phyloP scores from a whole-genome alignment of 2,329 filamentous ascomycete genomes.

The Eutypa lata region DNA sequence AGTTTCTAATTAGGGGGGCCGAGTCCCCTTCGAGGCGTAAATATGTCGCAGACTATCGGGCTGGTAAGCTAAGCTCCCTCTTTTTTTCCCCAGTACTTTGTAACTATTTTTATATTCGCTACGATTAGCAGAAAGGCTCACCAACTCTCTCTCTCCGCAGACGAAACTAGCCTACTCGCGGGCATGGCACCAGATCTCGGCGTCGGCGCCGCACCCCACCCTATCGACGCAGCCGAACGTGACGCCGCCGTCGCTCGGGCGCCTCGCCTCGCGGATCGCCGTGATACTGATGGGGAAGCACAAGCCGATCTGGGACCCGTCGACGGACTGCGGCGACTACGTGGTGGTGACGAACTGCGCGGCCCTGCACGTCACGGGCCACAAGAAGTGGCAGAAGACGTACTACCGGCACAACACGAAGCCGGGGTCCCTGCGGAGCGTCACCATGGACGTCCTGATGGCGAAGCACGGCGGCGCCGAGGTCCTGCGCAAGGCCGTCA shows the following conservation, averaged over 20 bases:
- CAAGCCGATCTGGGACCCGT: conserved; percentile 96
- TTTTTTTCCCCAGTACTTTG: conserved; percentile 3
- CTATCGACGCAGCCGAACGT: conserved; percentile 56
- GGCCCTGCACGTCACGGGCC: conserved; percentile 82
- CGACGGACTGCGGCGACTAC: conserved; percentile 98
- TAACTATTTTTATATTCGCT: conserved; percentile 1
- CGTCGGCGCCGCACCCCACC: conserved; percentile 59
- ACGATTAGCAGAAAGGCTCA: neutral
- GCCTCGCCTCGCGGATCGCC: conserved; percentile 84
- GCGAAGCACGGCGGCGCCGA: conserved; percentile 91
- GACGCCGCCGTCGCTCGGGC: conserved; percentile 78
- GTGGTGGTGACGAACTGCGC: conserved; percentile 91
- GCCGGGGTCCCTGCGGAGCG: conserved; percentile 79
- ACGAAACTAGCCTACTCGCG: conserved; percentile 95
- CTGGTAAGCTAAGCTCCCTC: conserved; percentile 59
- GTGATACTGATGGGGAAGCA: conserved; percentile 94
- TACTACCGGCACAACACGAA: conserved; percentile 95
- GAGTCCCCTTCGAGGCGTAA: conserved; percentile 30
- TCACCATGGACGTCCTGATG: conserved; percentile 95
- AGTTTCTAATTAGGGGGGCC: neutral
- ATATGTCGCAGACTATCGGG: conserved; percentile 78
- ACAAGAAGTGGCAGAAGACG: conserved; percentile 89
- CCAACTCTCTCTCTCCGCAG: conserved; percentile 41
- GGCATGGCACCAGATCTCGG: conserved; percentile 86
- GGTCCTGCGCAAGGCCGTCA: conserved; percentile 85